Evolutionary conservation across 1,139 yeast species (phyloP), one percentile per base, ranked within the genome.

Genomic region (Candida smagusa): DNA sequence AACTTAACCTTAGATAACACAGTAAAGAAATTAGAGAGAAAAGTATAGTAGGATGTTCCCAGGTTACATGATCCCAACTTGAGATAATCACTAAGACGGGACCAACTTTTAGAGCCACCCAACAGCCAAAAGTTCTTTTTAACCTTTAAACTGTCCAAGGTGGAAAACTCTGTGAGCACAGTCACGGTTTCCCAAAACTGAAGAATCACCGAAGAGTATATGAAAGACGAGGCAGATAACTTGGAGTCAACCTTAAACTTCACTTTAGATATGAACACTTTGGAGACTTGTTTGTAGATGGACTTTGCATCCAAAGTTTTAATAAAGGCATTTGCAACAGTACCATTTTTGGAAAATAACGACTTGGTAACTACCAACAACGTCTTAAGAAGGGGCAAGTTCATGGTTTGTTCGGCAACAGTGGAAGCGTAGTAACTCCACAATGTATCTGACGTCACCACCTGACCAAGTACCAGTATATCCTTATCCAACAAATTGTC

Each of bases 41-140:
- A 40, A 2, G 43, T 46, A 48, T 74, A 83, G 49, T 79, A 81
- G 0, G 61, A 46, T 0, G 81, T 72, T 31, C 65, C 64, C 46
- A 82, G 78, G 39, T 68, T 68, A 37, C 81, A 68, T 4, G 75
- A 70, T 0, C 88, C 84, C 11, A 78, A 42, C 11, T 62, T 60
- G 23, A 83, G 51, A 42, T 79, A 72, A 0, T 61, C 70, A 1
- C 66, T 31, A 7, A 82, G 52, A 40, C 72, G 72, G 1, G 59
- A 40, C n/a, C 40, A 47, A 53, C 73, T 40, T 59, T 72, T 47
- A 64, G 57, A 37, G 51, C 72, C 63, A 52, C 75, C 81, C 25
- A 66, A 61, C 9, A 68, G 60, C 83, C 87, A 81, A 36, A 82
- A 64, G 8, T 70, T 69, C 43, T 63, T 69, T 44, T 67, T 68